A percentile compares a stretch with the other conserved stretches of the same genome.
phyloP scores from a whole-genome alignment of 2,329 filamentous ascomycete genomes.

The Trichoderma sp. region DNA sequence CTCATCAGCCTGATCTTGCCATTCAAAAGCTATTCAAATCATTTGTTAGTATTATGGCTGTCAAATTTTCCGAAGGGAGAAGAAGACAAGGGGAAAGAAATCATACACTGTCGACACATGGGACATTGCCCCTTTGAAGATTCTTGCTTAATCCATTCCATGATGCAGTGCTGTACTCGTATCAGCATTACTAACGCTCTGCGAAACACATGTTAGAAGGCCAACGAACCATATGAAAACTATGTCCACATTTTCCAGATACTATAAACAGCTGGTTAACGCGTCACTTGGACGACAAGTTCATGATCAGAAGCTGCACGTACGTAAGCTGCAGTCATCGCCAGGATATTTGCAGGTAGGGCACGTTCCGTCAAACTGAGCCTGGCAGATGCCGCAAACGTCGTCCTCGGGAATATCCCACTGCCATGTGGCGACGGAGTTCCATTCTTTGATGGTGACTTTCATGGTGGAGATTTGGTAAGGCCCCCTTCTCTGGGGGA shows the following conservation, averaged over 20 bases:
- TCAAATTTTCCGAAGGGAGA: background rate
- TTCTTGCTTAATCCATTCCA: slow-evolving; percentile 95
- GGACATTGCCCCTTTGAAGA: slow-evolving; percentile 91
- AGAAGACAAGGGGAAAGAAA: background rate
- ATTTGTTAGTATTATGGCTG: background rate
- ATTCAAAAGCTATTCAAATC: slow-evolving; percentile 45
- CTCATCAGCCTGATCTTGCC: slow-evolving; percentile 44
- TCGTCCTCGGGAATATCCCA: slow-evolving; percentile 98
- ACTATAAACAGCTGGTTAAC: slow-evolving; percentile 56
- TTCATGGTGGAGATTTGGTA: slow-evolving; percentile 66
- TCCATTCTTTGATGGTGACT: slow-evolving; percentile 91
- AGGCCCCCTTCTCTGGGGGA: background rate
- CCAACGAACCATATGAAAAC: slow-evolving; percentile 85
- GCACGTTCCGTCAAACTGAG: slow-evolving; percentile 96
- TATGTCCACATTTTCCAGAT: slow-evolving; percentile 94
- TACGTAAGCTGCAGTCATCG: slow-evolving; percentile 90
- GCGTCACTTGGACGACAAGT: background rate
- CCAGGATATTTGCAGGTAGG: slow-evolving; percentile 97
- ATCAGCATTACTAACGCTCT: slow-evolving; percentile 2
- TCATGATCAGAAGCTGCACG: slow-evolving; percentile 40
- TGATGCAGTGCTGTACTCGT: slow-evolving; percentile 78
- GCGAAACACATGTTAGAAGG: background rate
- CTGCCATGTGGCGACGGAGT: slow-evolving; percentile 92
- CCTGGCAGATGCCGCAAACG: slow-evolving; percentile 97
- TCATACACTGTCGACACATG: slow-evolving; percentile 92